These are phyloP conservation scores for Geotrichum reessii DNA, from an alignment of 1,139 yeast genomes.

Conservation along the genomic window DNA sequence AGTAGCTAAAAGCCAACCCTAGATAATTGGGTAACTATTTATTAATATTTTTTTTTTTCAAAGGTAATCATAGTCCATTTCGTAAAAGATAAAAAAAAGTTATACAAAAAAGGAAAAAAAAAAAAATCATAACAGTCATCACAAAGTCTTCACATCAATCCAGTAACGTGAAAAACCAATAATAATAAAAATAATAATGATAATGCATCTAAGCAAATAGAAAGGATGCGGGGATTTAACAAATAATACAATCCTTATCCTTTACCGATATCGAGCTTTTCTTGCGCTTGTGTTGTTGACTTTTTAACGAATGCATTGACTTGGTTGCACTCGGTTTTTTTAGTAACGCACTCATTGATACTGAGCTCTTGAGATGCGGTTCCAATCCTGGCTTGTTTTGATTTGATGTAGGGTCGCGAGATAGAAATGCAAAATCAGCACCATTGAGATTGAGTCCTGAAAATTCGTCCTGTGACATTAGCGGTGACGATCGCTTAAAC, in stretches of 20 bases:
- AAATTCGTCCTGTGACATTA: neutral
- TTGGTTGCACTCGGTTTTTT: neutral
- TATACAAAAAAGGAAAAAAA: neutral
- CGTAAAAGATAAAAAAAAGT: neutral
- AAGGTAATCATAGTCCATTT: no score
- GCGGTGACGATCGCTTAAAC: neutral
- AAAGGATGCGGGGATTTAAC: neutral
- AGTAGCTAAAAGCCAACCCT: no score
- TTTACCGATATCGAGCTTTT: neutral
- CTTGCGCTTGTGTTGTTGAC: conserved; percentile 16
- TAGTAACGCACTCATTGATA: neutral
- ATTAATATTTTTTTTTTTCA: no score
- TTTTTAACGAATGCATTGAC: conserved; percentile 12
- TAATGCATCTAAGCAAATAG: neutral
- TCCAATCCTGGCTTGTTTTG: neutral
- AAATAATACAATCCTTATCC: conserved; percentile 18
- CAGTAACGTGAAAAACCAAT: neutral
- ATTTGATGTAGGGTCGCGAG: neutral
- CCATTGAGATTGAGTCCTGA: neutral
- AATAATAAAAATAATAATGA: no score
- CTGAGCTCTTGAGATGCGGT: neutral
- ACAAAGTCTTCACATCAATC: neutral
- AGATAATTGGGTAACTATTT: no score
- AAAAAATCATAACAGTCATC: neutral
- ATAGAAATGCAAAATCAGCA: neutral